Evolutionary conservation across 148 eudicot genomes (phyloP), one percentile per base, ranked within the genome.

Genomic region (Camellia japonica): DNA sequence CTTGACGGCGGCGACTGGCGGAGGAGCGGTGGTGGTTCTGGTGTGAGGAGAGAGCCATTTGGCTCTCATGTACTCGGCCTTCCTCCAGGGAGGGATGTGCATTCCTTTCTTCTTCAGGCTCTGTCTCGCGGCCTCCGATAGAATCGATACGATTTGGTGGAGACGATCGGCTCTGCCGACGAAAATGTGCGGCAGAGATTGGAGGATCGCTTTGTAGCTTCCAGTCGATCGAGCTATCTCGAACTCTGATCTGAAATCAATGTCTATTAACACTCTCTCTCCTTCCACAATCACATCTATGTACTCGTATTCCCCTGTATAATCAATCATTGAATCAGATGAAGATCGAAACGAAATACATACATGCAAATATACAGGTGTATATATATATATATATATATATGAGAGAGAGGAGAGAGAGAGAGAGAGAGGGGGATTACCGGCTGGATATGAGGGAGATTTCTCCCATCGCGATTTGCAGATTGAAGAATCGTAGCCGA

Each of bases 381-480:
- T 14, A 15, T 41, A 18, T 43, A 3, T 13, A 20, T 3, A 20
- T 23, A 8, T 7, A 23, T 47, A 71, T 6, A 23, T 43, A 71
- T 7, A 1, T 13, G 6, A 80, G 38, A 78, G 64, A 59, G 23
- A 23, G 23, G 30, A 23, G 30, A 23, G 30, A 23, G 56, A 68
- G 80, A 68, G 46, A 38, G 56, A 69, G 54, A 15, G 41, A 18
- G 72, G 38, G 23, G 8, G 52, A 8, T 44, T 87, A 88, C 94
- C 94, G 44, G 94, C 90, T 16, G 91, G 94, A 77, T 77, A 70
- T 0, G 89, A 87, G 14, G 87, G 41, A 42, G 88, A 79, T 78
- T 90, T 91, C 7, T 91, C 93, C 93, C 94, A 91, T 44, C 85
- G 88, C 7, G 93, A 91, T 85, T 84, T 91, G 81, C 93, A 91